Base-by-base conservation (phyloP, 768 basidiomycete species). In the Suillus subaureus region DNA sequence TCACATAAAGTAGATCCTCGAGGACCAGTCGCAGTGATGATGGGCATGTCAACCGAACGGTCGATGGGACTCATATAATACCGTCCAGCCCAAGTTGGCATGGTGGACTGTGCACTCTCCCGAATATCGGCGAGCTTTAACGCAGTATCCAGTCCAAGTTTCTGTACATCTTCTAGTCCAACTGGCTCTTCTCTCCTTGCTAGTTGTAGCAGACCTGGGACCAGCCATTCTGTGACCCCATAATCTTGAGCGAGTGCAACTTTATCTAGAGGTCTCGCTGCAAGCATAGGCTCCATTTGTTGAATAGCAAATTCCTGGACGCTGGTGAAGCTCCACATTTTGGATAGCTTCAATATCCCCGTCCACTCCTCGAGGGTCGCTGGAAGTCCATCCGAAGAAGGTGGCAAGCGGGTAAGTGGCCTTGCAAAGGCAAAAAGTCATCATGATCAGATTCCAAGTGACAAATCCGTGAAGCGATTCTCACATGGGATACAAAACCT, bases 341-440 rank as follows among this genome's bases (percentile, higher is more conserved):
- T 76, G 7, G 82, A 70, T 26, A 83, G 69, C 66, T 79, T 79
- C n/a, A 81, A 68, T 26, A 80, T 74, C 0, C 78, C 74, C 18
- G 77, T 67, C 84, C 82, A 82, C 60, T 74, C 73, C 8, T 74
- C 72, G 55, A 64, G 64, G 23, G 61, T 64, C 2, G n/a, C 9
- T 31, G 66, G 67, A 42, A 61, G 58, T 12, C 35, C 55, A 11
- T 37, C 66, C 21, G 28, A 13, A n/a, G 45, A 37, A 4, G n/a
- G 18, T 1, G 28, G 4, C 13, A 43, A n/a, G 28, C 49, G 31
- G 55, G 52, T 55, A 12, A 35, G 33, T 6, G 58, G 63, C 58
- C 60, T 31, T 16, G 26, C 40, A 43, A 23, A 26, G 21, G 21
- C 16, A 61, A 28, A 12, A 40, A 35, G 35, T 0, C 21, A n/a